Percentiles rank a stretch among this genome's conserved stretches.
phyloP scores from a whole-genome alignment of 2,329 filamentous ascomycete genomes.

The Aspergillus sp. region DNA sequence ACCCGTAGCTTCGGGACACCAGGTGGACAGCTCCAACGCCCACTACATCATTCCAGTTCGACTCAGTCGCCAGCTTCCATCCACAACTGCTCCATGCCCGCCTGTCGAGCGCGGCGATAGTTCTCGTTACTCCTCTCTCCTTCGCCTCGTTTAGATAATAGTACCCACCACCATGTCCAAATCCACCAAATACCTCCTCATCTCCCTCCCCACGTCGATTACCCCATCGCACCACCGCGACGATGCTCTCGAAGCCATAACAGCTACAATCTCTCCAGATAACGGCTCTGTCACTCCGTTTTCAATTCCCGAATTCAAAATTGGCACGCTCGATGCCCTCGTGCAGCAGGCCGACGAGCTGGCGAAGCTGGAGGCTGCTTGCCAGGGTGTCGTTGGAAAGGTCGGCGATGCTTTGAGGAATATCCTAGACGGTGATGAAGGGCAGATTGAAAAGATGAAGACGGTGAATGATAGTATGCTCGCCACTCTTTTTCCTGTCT shows the following conservation, averaged over 20 bases:
- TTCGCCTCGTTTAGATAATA: neutral
- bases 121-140: conserved; percentile 12
- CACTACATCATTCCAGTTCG: conserved; percentile 17
- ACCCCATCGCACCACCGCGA: conserved; percentile 79
- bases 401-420: conserved; percentile 82
- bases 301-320: conserved; percentile 91
- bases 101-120: conserved; percentile 30
- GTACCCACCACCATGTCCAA: conserved; percentile 45
- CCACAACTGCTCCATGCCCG: conserved; percentile 25
- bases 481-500: neutral
- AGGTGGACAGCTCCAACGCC: conserved; percentile 15
- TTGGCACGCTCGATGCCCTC: conserved; percentile 91
- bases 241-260: conserved; percentile 78
- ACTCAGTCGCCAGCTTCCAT: conserved; percentile 2
- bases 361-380: conserved; percentile 79
- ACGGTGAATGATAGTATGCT: conserved; percentile 87
- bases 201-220: conserved; percentile 88
- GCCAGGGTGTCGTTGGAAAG: conserved; percentile 82
- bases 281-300: conserved; percentile 78
- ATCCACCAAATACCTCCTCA: conserved; percentile 73
- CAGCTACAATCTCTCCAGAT: conserved; percentile 72
- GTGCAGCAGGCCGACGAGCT: conserved; percentile 97
- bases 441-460: conserved; percentile 83
- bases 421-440: conserved; percentile 82
- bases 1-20: conserved; percentile 16